These are phyloP conservation scores for Oryza punctata DNA, from an alignment of 176 grass and related monocot species.

Conservation along the genomic window DNA sequence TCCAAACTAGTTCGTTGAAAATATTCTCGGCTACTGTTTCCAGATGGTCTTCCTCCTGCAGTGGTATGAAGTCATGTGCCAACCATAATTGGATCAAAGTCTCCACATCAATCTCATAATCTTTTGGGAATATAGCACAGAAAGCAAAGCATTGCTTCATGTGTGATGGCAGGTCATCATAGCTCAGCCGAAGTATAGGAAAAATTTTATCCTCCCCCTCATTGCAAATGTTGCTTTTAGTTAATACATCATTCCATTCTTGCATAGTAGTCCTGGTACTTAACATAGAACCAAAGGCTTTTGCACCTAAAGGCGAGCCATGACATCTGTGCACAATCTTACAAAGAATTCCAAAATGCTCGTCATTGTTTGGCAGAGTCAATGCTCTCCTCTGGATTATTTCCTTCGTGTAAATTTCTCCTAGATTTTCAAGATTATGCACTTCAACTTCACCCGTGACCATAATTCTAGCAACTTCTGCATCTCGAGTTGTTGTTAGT, in stretches of 20 bases:
- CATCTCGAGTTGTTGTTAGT: slow-evolving; percentile 32
- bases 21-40: neutral
- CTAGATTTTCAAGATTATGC: neutral
- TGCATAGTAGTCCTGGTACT: neutral
- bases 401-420: neutral
- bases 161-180: neutral
- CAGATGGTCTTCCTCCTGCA: neutral
- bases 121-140: slow-evolving; percentile 34
- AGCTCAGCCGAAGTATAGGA: slow-evolving; percentile 8
- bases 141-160: slow-evolving; percentile 31
- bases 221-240: neutral
- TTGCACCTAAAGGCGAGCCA: slow-evolving; percentile 34
- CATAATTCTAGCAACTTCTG: slow-evolving; percentile 12
- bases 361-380: neutral
- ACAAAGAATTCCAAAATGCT: neutral
- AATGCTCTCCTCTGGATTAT: slow-evolving; percentile 38
- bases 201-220: neutral
- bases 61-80: slow-evolving; percentile 24
- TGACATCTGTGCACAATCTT: neutral
- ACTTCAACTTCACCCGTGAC: neutral
- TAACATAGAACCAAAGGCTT: slow-evolving; percentile 23
- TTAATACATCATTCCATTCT: slow-evolving; percentile 10
- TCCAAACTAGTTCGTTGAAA: slow-evolving; percentile 3
- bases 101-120: slow-evolving; percentile 19
- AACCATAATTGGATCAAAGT: slow-evolving; percentile 7